Percentiles rank a stretch among this genome's conserved stretches.
Evolutionary conservation across 2,329 filamentous ascomycete genomes (phyloP).

Genomic region (Zasmidium angulare): DNA sequence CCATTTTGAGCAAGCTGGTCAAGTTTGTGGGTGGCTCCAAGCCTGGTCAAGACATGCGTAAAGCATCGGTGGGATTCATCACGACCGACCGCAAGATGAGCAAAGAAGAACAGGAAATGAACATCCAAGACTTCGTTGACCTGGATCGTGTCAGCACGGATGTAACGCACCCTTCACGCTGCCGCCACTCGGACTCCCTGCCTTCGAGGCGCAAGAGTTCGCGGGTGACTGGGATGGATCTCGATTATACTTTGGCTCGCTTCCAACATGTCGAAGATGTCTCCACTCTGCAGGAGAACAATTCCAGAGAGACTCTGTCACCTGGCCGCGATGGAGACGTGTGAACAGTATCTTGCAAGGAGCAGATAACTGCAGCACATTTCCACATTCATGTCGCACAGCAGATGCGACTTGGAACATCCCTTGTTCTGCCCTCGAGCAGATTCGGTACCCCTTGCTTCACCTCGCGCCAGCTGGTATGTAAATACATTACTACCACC

Average conservation of each 20-base stretch:
- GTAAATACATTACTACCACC: background rate
- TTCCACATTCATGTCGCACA: background rate
- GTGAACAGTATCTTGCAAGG: background rate
- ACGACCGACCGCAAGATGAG: constrained; percentile 11
- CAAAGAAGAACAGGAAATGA: constrained; percentile 11
- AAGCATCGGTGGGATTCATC: constrained; percentile 21
- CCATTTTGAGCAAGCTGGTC: constrained; percentile 32
- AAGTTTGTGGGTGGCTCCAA: constrained; percentile 25
- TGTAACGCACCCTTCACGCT: constrained; percentile 18
- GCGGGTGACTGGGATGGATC: background rate
- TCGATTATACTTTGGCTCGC: constrained; percentile 19
- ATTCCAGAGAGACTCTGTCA: background rate
- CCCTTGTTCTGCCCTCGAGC: background rate
- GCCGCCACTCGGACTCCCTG: constrained; percentile 9
- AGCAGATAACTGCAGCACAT: background rate
- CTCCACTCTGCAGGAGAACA: constrained; percentile 11
- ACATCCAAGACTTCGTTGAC: constrained; percentile 22
- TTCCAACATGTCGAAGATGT: constrained; percentile 22
- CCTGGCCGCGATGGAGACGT: background rate
- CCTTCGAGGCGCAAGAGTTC: constrained; percentile 4
- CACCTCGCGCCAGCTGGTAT: background rate
- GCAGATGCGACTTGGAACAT: background rate
- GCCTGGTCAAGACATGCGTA: constrained; percentile 16
- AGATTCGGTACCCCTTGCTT: background rate
- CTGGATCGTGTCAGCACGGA: constrained; percentile 18